Evolutionary conservation across 139 green algal species (phyloP), one percentile per base, ranked within the genome.

Genomic region (Tetradesmus obliquus): DNA sequence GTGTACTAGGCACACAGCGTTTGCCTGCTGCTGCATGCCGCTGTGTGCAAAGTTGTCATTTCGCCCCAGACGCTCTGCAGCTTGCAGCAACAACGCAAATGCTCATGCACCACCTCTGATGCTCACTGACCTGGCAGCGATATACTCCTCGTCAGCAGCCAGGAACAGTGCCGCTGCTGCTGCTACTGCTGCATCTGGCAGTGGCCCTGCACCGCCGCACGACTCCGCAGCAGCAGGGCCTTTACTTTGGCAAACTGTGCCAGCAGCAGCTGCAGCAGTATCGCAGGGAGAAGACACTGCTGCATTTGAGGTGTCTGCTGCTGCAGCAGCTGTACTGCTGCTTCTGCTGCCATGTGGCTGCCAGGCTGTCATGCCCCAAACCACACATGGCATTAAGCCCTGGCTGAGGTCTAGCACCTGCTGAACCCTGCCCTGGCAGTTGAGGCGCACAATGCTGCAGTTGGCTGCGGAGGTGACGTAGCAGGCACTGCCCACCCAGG

Each of bases 71-170:
- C 57, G 8, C 7, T 66, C 57, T 66, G 57, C 57, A 66, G 6
- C 57, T 66, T 45, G 32, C 32, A 45, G 32, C 32, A 45, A 45
- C 60, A 71, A 71, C 8, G 10, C 5, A 66, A 66, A 66, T 9
- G 9, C 6, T 71, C 60, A 71, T 71, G 66, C 66, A 24, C 32
- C 32, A 19, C 66, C n/a, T 17, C 66, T 72, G 62, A 10, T 72
- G 62, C 62, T 24, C 8, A 76, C 66, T n/a, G 66, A 87, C 51
- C 55, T 72, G 22, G 55, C 54, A 54, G 82, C 6, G 1, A 72
- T 3, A 62, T 87, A 87, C n/a, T 69, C 54, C 19, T 8, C 82
- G 72, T 87, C 82, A 87, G 60, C 82, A 69, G 82, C 82, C n/a
- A 87, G 19, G 32, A 87, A 87, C 1, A 87, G 55, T 19, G 82